Evolutionary conservation across 2,329 filamentous ascomycete genomes (phyloP).

Genomic region (Tolypocladium inflatum): DNA sequence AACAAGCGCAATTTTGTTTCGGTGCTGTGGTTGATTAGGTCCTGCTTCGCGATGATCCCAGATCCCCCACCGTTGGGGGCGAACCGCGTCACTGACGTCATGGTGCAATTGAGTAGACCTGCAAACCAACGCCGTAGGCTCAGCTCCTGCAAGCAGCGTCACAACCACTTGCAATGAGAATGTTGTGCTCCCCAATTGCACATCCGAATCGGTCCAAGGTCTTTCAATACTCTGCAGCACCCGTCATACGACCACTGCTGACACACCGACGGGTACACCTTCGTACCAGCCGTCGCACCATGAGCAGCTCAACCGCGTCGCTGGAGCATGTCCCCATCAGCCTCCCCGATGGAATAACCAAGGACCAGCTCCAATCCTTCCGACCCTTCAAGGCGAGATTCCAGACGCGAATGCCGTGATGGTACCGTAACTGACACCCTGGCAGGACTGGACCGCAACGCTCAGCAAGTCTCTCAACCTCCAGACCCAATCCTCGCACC

Average conservation of each 20-base stretch:
- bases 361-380: slow-evolving; percentile 32
- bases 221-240: not conserved
- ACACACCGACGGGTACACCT: not conserved
- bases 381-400: slow-evolving; percentile 34
- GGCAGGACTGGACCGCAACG: slow-evolving; percentile 39
- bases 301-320: not conserved
- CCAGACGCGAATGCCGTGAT: not conserved
- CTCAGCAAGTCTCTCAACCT: slow-evolving; percentile 35
- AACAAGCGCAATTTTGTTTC: not conserved
- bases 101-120: not conserved
- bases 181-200: not conserved
- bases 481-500: slow-evolving; percentile 33
- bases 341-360: slow-evolving; percentile 29
- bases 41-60: not conserved
- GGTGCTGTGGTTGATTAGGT: not conserved
- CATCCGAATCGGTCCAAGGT: not conserved
- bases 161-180: not conserved
- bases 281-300: not conserved
- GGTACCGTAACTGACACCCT: slow-evolving; percentile 1
- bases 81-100: not conserved
- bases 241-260: not conserved
- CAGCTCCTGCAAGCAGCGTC: not conserved
- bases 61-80: not conserved
- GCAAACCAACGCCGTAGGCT: not conserved
- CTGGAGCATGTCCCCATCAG: slow-evolving; percentile 24